Base-by-base conservation (phyloP, 352 stramenopile genomes). In the Proteromonas lacertae region DNA sequence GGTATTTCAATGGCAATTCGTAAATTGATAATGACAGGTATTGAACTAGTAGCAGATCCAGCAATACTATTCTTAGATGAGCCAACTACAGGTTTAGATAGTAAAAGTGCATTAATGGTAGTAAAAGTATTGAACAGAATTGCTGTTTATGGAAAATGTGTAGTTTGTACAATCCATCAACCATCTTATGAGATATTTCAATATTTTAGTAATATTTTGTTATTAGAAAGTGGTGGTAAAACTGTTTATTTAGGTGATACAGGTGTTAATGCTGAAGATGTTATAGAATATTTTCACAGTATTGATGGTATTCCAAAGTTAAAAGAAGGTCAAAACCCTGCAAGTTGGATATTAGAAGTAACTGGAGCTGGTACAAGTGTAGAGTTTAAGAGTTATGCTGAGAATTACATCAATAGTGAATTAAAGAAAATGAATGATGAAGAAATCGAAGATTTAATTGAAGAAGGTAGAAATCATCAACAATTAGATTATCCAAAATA, bases 31-130 rank as follows among this genome's bases (percentile, higher is more conserved):
- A 70, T 67, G 1, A 90, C 92, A 41, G 76, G 60, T 29, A 60
- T 79, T 1, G 69, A 92, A 47, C 55, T 92, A 19, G 73, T 50
- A 8, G 44, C 65, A 4, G 82, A 87, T 48, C 76, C 76, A 16
- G 72, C 72, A 44, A 53, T 90, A 26, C 38, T 93, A 34, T 82
- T 93, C 45, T 43, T 92, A 17, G 72, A 88, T 41, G 75, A 87
- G 47, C 71, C 71, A 0, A 88, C 69, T 0, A 69, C 51, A 47
- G 65, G 67, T 23, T 43, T 90, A 10, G 72, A 90, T 44, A 43
- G 35, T 10, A 36, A 58, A 2, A 60, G 56, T 7, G 74, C 69
- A 9, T 37, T 56, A 21, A 57, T 79, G 32, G 63, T 90, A 28
- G 79, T 89, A 45, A 52, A 57, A 13, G 60, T 61, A 8, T 56